Evolutionary conservation across 1,284 basidiomycete genomes (phyloP), one percentile per base, ranked within the genome.

Genomic region (Microbotryomycetes sp.): DNA sequence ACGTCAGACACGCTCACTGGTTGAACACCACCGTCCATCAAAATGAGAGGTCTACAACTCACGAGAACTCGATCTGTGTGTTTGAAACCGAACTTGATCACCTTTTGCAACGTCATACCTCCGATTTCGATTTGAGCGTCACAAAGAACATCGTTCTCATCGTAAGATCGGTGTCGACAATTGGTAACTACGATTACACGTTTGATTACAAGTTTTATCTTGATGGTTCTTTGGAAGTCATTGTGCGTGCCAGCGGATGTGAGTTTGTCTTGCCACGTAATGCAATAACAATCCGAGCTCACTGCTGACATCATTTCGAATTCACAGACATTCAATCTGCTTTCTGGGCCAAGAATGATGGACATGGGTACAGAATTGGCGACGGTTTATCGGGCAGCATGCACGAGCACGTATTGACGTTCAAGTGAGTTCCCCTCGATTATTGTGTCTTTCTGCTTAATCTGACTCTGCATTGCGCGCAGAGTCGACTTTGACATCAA

Each of bases 231-330:
- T 66, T 77, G 47, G 71, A 75, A 64, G 70, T 67, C 6, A 51
- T 69, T 12, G 74, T 76, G 9, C 56, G 63, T 19, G 75, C 76
- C 6, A 75, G 73, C 4, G 75, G 75, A 2, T 76, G 72, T 58
- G 12, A 42, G 36, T 42, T n/a, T n/a, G n/a, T n/a, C n/a, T n/a
- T n/a, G n/a, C n/a, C n/a, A n/a, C n/a, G n/a, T n/a, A n/a, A n/a
- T n/a, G n/a, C n/a, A n/a, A n/a, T n/a, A n/a, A n/a, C 36, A 19
- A 42, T 19, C 19, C 19, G 36, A 42, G 36, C 36, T 19, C 19
- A 19, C 36, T 42, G 36, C 36, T 42, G 19, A 42, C 12, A 22
- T 6, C 29, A 2, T 19, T 19, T 42, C n/a, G 15, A 28, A 1
- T 23, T 3, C 2, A 32, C 52, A 54, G 49, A 57, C 28, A 73